Percentiles rank a stretch among this genome's conserved stretches.
phyloP scores from a whole-genome alignment of 495 filamentous ascomycete genomes.

The Talaromyces stipitatus region DNA sequence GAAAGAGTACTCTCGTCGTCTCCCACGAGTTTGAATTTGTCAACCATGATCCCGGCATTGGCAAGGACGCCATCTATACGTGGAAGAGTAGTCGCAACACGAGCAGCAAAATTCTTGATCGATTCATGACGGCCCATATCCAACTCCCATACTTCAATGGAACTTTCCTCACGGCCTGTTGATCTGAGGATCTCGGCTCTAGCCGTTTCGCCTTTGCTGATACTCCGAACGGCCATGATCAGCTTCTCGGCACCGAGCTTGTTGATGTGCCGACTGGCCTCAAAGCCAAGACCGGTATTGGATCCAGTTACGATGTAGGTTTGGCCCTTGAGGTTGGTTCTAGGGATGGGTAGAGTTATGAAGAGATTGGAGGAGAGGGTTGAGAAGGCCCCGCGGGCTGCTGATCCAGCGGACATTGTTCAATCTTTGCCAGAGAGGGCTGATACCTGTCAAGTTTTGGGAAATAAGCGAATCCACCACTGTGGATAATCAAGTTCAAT shows the following conservation, averaged over 20 bases:
- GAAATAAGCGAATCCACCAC: too few species aligned
- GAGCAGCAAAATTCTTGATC: constrained; percentile 23
- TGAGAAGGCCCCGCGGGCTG: not conserved
- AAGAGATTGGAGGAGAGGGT: constrained; percentile 4
- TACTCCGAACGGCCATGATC: constrained; percentile 38
- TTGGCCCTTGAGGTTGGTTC: constrained; percentile 19
- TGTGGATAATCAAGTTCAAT: too few species aligned
- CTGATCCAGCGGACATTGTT: not conserved
- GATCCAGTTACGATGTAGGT: constrained; percentile 47
- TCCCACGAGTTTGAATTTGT: constrained; percentile 14
- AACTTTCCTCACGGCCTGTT: constrained; percentile 16
- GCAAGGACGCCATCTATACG: constrained; percentile 25
- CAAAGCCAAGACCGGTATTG: constrained; percentile 41
- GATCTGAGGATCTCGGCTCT: constrained; percentile 19
- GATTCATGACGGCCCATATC: constrained; percentile 27
- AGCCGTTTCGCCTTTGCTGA: constrained; percentile 33
- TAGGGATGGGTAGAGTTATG: constrained; percentile 1
- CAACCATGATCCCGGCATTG: constrained; percentile 25
- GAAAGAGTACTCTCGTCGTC: constrained; percentile 32
- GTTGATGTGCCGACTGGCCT: constrained; percentile 35
- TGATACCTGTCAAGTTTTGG: too few species aligned
- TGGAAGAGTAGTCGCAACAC: constrained; percentile 11
- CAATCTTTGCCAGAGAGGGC: not conserved
- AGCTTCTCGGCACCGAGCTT: constrained; percentile 28
- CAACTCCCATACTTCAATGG: constrained; percentile 30